Percentiles rank a stretch among this genome's conserved stretches.
These are phyloP conservation scores for Termitomyces sp. DNA, from an alignment of 768 basidiomycete species.

Conservation along the genomic window DNA sequence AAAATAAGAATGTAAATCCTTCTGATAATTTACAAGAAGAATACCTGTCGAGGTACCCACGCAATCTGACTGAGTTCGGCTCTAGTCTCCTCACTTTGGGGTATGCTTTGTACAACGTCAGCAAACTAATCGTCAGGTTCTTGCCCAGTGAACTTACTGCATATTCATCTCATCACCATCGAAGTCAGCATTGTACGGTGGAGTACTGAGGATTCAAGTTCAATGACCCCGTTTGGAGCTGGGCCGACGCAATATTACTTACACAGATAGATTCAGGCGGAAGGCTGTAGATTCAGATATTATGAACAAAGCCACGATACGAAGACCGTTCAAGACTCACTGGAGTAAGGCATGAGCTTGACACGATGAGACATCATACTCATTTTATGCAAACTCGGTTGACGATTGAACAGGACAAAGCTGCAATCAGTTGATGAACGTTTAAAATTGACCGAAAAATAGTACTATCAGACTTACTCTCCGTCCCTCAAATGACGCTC, in stretches of 20 bases:
- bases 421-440: conserved; percentile 30
- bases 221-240: conserved; percentile 19
- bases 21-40: conserved; percentile 7
- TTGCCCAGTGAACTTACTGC: conserved; percentile 68
- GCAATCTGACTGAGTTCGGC: conserved; percentile 98
- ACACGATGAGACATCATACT: conserved; percentile 99
- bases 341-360: conserved; percentile 96
- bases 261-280: conserved; percentile 97
- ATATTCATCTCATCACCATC: conserved; percentile 99
- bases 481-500: conserved; percentile 97
- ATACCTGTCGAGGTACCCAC: conserved; percentile 94
- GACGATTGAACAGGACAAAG: conserved; percentile 94
- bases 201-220: conserved; percentile 52
- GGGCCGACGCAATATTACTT: conserved; percentile 32
- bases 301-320: conserved; percentile 4
- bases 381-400: conserved; percentile 99
- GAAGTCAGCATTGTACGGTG: conserved; percentile 99
- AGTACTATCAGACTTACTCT: conserved; percentile 62
- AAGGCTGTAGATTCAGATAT: conserved; percentile 65
- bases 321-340: conserved; percentile 40
- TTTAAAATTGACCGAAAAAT: neutral
- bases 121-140: neutral
- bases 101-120: conserved; percentile 53
- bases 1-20: neutral
- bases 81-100: conserved; percentile 96